Evolutionary conservation across 495 filamentous ascomycete genomes (phyloP).

Genomic region (Penicillium paxilli): DNA sequence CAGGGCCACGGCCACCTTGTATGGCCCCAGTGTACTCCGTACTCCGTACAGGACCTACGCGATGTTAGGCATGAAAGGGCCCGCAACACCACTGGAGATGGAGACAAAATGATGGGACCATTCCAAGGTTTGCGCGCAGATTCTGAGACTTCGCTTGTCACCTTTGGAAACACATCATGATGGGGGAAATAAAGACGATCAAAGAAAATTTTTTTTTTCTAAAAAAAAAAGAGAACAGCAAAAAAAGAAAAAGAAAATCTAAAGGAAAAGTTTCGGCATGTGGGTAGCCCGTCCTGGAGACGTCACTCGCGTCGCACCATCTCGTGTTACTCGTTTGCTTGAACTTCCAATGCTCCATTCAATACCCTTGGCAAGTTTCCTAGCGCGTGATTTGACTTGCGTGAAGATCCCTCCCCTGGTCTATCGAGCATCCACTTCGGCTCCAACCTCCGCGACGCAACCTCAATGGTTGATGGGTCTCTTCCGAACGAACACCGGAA

Average conservation of each 20-base stretch:
- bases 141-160: background rate
- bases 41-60: conserved; percentile 1
- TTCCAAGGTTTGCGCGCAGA: background rate
- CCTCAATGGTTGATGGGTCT: background rate
- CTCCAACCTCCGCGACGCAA: conserved; percentile 1
- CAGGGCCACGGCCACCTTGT: background rate
- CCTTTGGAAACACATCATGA: background rate
- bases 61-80: conserved; percentile 2
- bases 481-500: background rate
- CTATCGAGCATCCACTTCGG: conserved; percentile 1
- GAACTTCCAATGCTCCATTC: conserved; percentile 1
- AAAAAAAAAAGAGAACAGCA: background rate
- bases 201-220: background rate
- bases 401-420: conserved; percentile 6
- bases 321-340: conserved; percentile 11
- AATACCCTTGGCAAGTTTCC: background rate
- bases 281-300: conserved; percentile 10
- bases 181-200: no score
- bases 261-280: conserved; percentile 9
- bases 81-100: conserved; percentile 6
- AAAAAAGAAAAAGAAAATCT: background rate
- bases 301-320: conserved; percentile 22
- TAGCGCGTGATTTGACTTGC: conserved; percentile 1
- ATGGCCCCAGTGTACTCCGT: background rate
- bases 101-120: conserved; percentile 12